Conservation (phyloP, 192 early-diverging fungal genomes). For the Chytriomyces sp. region DNA sequence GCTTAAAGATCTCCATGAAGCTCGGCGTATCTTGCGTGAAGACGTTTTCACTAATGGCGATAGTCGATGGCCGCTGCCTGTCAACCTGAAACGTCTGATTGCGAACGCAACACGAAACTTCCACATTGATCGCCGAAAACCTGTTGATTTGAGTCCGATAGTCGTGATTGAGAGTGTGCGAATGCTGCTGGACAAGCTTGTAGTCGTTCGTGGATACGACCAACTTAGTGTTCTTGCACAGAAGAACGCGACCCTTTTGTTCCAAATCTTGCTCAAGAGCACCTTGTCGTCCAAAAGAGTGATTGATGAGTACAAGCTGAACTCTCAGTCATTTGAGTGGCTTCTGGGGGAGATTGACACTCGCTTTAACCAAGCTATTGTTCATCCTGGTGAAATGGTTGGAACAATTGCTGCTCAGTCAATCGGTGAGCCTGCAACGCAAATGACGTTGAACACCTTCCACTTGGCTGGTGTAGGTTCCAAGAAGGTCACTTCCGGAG, state of each 20-base stretch:
- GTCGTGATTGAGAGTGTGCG: constrained; percentile 75
- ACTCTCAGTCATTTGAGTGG: constrained; percentile 88
- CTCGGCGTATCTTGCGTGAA: constrained; percentile 73
- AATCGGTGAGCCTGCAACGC: constrained; percentile 98
- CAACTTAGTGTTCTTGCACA: constrained; percentile 84
- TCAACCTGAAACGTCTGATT: constrained; percentile 87
- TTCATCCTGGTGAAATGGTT: constrained; percentile 97
- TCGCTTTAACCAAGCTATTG: constrained; percentile 86
- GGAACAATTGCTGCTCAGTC: constrained; percentile 97
- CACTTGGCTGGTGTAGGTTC: constrained; percentile 97
- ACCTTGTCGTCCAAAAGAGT: constrained; percentile 81
- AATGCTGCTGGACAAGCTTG: constrained; percentile 69
- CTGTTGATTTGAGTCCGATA: constrained; percentile 85
- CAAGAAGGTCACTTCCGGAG: constrained; percentile 96
- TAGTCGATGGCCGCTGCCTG: constrained; percentile 80
- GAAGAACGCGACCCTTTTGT: constrained; percentile 88
- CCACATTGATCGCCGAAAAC: constrained; percentile 74
- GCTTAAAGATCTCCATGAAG: constrained; percentile 73
- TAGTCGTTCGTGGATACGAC: constrained; percentile 89
- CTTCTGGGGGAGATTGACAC: constrained; percentile 90
- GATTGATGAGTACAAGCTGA: constrained; percentile 88
- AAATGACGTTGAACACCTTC: constrained; percentile 99
- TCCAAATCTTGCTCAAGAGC: constrained; percentile 83
- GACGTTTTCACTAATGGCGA: constrained; percentile 77
- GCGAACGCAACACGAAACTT: constrained; percentile 91